A percentile compares a stretch with the other conserved stretches of the same genome.
phyloP scores from a whole-genome alignment of 106 monocot genomes.

The Ottelia alismoides region DNA sequence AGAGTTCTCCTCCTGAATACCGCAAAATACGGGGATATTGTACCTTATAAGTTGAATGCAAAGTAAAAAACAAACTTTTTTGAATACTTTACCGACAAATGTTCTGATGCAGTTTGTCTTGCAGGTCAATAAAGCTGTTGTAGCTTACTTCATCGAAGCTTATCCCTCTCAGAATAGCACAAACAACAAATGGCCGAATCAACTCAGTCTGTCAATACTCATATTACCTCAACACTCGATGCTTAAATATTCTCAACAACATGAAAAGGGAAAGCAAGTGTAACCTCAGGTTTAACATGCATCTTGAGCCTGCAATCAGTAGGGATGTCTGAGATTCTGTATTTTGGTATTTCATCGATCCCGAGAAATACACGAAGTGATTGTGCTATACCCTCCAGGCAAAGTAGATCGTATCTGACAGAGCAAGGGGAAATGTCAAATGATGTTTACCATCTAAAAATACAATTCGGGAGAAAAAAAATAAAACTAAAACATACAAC shows the following conservation, averaged over 20 bases:
- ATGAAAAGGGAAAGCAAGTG: no score
- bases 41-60: no score
- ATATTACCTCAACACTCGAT: no score
- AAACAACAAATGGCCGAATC: slow-evolving; percentile 81
- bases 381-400: slow-evolving; percentile 83
- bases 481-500: no score
- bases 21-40: no score
- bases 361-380: slow-evolving; percentile 78
- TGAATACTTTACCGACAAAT: slow-evolving; percentile 61
- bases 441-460: no score
- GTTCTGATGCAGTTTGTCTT: slow-evolving; percentile 96
- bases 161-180: slow-evolving; percentile 83
- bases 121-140: slow-evolving; percentile 93
- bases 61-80: no score
- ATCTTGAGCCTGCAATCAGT: slow-evolving; percentile 40
- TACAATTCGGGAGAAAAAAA: no score
- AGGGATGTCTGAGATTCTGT: slow-evolving; percentile 32
- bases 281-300: slow-evolving; percentile 84
- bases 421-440: no score
- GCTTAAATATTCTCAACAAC: no score
- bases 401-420: slow-evolving; percentile 92
- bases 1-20: slow-evolving; percentile 82
- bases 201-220: slow-evolving; percentile 51
- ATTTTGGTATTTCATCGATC: slow-evolving; percentile 47
- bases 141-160: slow-evolving; percentile 71